Base-by-base conservation (phyloP, 2,329 filamentous ascomycete species). In the Fusarium multiceps region DNA sequence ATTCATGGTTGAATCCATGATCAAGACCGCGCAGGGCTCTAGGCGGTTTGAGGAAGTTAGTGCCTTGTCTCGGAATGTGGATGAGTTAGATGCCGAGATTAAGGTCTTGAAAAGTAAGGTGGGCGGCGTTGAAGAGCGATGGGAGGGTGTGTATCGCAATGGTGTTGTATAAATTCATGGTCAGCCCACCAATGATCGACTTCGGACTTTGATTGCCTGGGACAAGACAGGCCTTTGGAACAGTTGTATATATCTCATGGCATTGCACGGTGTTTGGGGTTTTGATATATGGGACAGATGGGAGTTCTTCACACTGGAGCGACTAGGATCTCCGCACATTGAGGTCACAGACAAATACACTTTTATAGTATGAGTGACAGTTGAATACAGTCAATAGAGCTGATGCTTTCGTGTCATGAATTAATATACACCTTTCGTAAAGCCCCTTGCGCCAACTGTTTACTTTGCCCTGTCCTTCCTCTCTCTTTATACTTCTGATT, bases 1-100 rank as follows among this genome's bases (percentile, higher is more conserved):
- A 69, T 97, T 97, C 80, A 89, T 97, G 80, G 93, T 98, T 0
- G 89, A 90, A 40, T 90, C 93, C 72, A 97, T 97, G 93, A 88
- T 97, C 46, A 88, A 88, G 10, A 88, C 90, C 64, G 93, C 94
- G 1, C 91, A 90, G 49, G 90, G 90, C 43, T 88, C 92, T 13
- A 85, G 93, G 28, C 89, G 93, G 62, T 97, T 97, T 72, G 94
- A 97, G 75, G 94, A 98, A 79, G 92, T 97, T 4, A 88, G 89
- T 59, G 93, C 92, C 13, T 81, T 98, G 59, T 90, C 90, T 6
- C 86, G 90, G 61, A 97, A 97, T 73, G 82, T 93, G 28, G 93
- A 96, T 59, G 94, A 97, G 80, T 80, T 98, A 59, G 92, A 91
- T 43, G 84, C 82, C 37, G 94, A 97, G 81, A 95, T 97, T 68